Percentiles rank a stretch among this genome's conserved stretches.
phyloP scores from a whole-genome alignment of 768 basidiomycete genomes.

The Russula sp. region DNA sequence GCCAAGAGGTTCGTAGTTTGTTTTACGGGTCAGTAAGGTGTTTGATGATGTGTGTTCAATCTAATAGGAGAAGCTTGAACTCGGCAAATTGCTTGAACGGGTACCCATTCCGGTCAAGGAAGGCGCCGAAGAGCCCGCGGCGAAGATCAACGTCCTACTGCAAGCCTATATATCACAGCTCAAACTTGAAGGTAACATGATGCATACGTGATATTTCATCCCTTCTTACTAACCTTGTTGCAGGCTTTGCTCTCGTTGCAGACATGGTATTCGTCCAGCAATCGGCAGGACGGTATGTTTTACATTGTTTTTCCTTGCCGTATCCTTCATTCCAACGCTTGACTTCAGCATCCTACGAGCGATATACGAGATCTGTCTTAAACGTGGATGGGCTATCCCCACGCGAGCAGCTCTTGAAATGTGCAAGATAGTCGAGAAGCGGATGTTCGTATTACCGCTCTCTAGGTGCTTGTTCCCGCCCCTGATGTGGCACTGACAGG shows the following conservation, averaged over 20 bases:
- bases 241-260: slow-evolving; percentile 77
- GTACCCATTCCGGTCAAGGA: slow-evolving; percentile 98
- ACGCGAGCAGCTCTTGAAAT: slow-evolving; percentile 86
- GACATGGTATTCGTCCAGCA: slow-evolving; percentile 98
- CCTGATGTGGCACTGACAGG: slow-evolving; percentile 36
- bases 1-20: slow-evolving; percentile 45
- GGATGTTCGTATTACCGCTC: slow-evolving; percentile 46
- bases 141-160: slow-evolving; percentile 94
- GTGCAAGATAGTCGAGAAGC: slow-evolving; percentile 92
- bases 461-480: not conserved
- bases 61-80: slow-evolving; percentile 72
- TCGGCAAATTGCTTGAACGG: slow-evolving; percentile 82
- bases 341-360: slow-evolving; percentile 74
- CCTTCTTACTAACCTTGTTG: not conserved
- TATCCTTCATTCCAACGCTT: slow-evolving; percentile 4
- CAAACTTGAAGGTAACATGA: slow-evolving; percentile 68
- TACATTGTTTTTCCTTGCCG: not conserved
- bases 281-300: slow-evolving; percentile 77
- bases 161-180: slow-evolving; percentile 93
- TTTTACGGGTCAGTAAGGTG: not conserved
- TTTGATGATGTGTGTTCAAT: not conserved
- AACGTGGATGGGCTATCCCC: slow-evolving; percentile 95
- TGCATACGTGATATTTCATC: not conserved
- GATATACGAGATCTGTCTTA: slow-evolving; percentile 95
- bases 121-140: slow-evolving; percentile 88